These are phyloP conservation scores for Termitomyces sp. DNA, from an alignment of 768 basidiomycete species.

Conservation along the genomic window DNA sequence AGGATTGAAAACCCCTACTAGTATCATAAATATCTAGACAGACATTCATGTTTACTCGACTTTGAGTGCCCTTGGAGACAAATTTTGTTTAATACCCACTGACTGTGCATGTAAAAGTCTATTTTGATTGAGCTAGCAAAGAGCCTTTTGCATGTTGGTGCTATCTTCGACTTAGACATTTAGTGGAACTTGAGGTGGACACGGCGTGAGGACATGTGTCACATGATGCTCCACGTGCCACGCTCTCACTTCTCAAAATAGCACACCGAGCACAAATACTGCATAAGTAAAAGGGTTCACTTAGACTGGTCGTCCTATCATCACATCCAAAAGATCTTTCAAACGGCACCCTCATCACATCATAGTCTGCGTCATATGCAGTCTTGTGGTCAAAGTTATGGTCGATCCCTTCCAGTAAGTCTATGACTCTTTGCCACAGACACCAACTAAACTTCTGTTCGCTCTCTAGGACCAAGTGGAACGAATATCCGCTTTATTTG, in stretches of 20 bases:
- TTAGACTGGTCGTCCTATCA: not conserved
- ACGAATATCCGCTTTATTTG: constrained; percentile 49
- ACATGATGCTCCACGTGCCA: not conserved
- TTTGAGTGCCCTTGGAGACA: not conserved
- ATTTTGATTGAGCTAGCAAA: not conserved
- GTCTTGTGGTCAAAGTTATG: constrained; percentile 35
- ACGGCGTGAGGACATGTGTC: not conserved
- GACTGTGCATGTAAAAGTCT: too few species aligned
- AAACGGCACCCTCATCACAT: not conserved
- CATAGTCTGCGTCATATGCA: not conserved
- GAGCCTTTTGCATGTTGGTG: not conserved
- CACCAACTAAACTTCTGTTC: constrained; percentile 2
- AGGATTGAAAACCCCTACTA: not conserved
- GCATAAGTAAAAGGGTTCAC: not conserved
- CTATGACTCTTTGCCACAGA: constrained; percentile 1
- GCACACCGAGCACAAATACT: too few species aligned
- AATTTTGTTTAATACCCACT: not conserved
- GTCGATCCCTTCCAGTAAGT: constrained; percentile 48
- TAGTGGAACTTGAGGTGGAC: too few species aligned
- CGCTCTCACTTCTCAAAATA: not conserved
- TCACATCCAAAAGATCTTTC: not conserved
- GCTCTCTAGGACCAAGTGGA: constrained; percentile 67
- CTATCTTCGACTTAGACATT: not conserved
- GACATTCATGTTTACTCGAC: not conserved
- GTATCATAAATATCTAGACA: not conserved